phyloP scores from a whole-genome alignment of 1,139 yeast species.

The Suhomyces panamericanus region DNA sequence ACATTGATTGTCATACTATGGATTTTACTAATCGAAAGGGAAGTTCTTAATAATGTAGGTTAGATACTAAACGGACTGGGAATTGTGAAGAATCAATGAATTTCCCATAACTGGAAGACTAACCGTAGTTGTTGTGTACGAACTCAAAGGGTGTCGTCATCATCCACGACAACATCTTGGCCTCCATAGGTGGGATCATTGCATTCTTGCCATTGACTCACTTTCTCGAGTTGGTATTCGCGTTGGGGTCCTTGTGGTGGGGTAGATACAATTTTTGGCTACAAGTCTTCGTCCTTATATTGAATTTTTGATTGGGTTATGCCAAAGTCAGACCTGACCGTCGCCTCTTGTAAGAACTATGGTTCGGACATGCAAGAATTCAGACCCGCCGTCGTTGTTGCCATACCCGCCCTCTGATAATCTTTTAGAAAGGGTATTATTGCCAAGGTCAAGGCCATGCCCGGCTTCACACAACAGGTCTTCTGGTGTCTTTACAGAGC shows the following conservation, averaged over 20 bases:
- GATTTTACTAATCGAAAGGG: too few species aligned
- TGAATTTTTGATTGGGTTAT: slow-evolving; percentile 78
- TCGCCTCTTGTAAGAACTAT: slow-evolving; percentile 78
- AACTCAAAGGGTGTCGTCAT: slow-evolving; percentile 96
- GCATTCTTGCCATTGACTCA: slow-evolving; percentile 96
- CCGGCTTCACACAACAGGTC: slow-evolving; percentile 68
- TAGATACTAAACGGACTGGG: too few species aligned
- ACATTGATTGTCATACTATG: too few species aligned
- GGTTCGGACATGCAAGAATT: slow-evolving; percentile 84
- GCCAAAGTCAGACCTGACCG: slow-evolving; percentile 91
- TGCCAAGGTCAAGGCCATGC: slow-evolving; percentile 67
- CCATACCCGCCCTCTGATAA: slow-evolving; percentile 99
- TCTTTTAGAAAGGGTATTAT: slow-evolving; percentile 89
- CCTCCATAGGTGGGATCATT: slow-evolving; percentile 83
- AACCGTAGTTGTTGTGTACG: too few species aligned
- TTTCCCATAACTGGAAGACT: too few species aligned
- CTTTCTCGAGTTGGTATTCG: slow-evolving; percentile 89
- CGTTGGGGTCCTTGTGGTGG: slow-evolving; percentile 80
- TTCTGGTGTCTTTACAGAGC: slow-evolving; percentile 89
- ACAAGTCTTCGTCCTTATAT: too few species aligned
- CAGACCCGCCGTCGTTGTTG: slow-evolving; percentile 93
- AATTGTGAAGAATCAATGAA: too few species aligned
- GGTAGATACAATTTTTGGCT: too few species aligned
- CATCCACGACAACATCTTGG: slow-evolving; percentile 71
- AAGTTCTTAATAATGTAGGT: too few species aligned